Evolutionary conservation across 1,284 basidiomycete genomes (phyloP).

Genomic region (Cutaneotrichosporon daszewskae): DNA sequence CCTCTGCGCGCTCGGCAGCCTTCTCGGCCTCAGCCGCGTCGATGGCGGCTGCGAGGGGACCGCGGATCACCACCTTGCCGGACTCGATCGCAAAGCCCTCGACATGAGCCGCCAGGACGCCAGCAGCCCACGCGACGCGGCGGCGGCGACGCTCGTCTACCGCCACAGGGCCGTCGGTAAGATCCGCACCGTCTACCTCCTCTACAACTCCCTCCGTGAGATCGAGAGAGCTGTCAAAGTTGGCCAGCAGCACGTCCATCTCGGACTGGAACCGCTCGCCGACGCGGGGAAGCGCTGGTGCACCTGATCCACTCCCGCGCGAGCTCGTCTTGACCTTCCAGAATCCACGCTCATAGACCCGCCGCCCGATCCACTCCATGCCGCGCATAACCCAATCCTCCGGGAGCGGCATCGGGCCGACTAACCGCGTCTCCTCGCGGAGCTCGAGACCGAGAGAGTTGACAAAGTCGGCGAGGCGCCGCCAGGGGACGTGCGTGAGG

Average conservation of each 20-base stretch:
- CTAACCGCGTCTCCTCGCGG: conserved; percentile 53
- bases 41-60: conserved; percentile 64
- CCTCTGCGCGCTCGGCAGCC: conserved; percentile 24
- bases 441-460: conserved; percentile 50
- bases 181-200: conserved; percentile 53
- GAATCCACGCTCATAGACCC: conserved; percentile 83
- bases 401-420: conserved; percentile 60
- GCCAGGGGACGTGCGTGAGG: conserved; percentile 80
- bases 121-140: conserved; percentile 65
- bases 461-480: conserved; percentile 63
- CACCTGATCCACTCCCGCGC: conserved; percentile 35
- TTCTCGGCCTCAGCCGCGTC: conserved; percentile 61
- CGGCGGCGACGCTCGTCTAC: conserved; percentile 59
- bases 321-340: conserved; percentile 57
- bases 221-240: conserved; percentile 51
- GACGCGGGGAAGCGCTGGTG: conserved; percentile 50
- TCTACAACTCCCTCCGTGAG: conserved; percentile 73
- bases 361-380: conserved; percentile 86
- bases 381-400: conserved; percentile 96
- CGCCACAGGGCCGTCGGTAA: conserved; percentile 45
- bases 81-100: conserved; percentile 66
- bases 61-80: conserved; percentile 54
- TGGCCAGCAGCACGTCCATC: conserved; percentile 67
- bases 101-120: conserved; percentile 63
- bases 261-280: conserved; percentile 54